Evolutionary conservation across 108 stramenopile species (phyloP).

Genomic region (Pseudonitzschia multiseries): DNA sequence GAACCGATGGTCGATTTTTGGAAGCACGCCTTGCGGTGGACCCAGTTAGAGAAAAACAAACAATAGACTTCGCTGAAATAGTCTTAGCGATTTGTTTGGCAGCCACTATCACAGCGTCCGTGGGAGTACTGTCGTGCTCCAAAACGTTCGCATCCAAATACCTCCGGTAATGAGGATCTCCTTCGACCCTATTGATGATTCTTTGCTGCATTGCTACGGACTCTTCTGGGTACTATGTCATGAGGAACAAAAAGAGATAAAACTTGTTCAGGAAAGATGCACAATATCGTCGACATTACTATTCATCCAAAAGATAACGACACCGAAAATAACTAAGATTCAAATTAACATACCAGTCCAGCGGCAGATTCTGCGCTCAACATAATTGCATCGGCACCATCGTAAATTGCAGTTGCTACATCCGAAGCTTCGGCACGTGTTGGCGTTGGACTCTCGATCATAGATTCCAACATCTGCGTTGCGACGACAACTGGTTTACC

Average conservation of each 20-base stretch:
- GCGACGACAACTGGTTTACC: constrained; percentile 57
- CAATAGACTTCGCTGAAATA: constrained; percentile 85
- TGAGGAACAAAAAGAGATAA: neutral
- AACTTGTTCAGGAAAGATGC: neutral
- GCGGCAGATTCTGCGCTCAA: constrained; percentile 91
- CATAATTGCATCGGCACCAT: constrained; percentile 97
- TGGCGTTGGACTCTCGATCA: constrained; percentile 92
- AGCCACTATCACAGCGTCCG: constrained; percentile 90
- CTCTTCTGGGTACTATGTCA: constrained; percentile 83
- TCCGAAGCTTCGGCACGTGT: constrained; percentile 95
- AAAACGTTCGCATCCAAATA: constrained; percentile 48
- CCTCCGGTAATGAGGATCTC: constrained; percentile 73
- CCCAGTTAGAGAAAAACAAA: constrained; percentile 87
- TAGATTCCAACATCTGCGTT: constrained; percentile 82
- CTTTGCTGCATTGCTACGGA: constrained; percentile 93
- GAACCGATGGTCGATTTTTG: constrained; percentile 84
- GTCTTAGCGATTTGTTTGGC: constrained; percentile 76
- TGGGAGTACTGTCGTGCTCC: constrained; percentile 69
- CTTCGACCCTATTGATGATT: constrained; percentile 92
- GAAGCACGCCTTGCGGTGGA: constrained; percentile 85
- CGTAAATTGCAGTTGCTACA: constrained; percentile 96
- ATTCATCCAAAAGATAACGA: neutral
- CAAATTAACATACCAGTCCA: constrained; percentile 49
- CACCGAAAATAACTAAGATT: neutral
- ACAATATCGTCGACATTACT: neutral